phyloP scores from a whole-genome alignment of 805 yeast species.

The Wickerhamiella spandovensis region DNA sequence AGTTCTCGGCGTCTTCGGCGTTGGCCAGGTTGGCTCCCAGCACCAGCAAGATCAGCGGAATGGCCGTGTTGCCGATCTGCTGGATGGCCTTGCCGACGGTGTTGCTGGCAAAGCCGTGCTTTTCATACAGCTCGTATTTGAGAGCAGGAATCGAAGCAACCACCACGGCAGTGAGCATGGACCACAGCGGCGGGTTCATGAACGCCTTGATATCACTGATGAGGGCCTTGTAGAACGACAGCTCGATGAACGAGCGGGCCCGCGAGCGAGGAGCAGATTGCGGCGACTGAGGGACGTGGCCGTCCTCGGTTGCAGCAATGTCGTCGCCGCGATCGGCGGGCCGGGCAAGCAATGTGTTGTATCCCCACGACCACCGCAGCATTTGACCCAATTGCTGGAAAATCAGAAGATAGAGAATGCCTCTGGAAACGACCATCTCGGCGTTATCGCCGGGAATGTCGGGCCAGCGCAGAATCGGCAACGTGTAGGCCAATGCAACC shows the following conservation, averaged over 20 bases:
- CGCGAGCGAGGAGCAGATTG: background rate
- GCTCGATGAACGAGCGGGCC: background rate
- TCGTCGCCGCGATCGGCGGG: conserved; percentile 3
- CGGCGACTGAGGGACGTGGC: background rate
- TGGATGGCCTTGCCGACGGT: conserved; percentile 41
- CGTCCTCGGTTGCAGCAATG: background rate
- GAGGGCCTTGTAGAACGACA: conserved; percentile 3
- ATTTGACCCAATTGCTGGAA: conserved; percentile 59
- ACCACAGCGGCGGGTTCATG: conserved; percentile 56
- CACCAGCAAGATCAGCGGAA: conserved; percentile 48
- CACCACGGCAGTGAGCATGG: conserved; percentile 46
- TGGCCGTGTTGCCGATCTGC: conserved; percentile 44
- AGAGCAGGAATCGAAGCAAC: conserved; percentile 43
- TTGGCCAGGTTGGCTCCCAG: conserved; percentile 50
- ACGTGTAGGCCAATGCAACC: conserved; percentile 49
- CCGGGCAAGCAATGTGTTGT: conserved; percentile 41
- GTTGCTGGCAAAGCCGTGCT: conserved; percentile 32
- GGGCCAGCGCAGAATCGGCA: conserved; percentile 48
- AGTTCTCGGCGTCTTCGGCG: conserved; percentile 33
- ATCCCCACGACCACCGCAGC: conserved; percentile 64
- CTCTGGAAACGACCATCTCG: conserved; percentile 50
- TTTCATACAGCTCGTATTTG: conserved; percentile 32
- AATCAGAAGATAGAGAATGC: conserved; percentile 44
- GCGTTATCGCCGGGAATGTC: conserved; percentile 38
- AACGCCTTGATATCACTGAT: conserved; percentile 20